Percentiles rank a stretch among this genome's conserved stretches.
Conservation (phyloP, 2,329 filamentous ascomycete genomes). For the Phoma herbarum region DNA sequence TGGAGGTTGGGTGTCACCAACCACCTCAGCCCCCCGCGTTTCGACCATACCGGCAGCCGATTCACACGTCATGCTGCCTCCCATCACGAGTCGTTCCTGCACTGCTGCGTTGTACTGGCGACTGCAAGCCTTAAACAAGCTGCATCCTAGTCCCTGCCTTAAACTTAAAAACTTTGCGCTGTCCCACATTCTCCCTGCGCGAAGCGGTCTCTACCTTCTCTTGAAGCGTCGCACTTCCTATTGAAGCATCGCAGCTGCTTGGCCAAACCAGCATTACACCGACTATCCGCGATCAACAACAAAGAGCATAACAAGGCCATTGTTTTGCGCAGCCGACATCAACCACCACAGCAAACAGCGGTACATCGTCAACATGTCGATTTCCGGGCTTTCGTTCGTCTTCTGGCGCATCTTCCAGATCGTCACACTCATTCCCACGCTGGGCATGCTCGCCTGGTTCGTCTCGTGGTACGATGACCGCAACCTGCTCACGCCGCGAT, state of each 20-base stretch:
- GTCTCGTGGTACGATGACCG: constrained; percentile 66
- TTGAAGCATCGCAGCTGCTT: constrained; percentile 10
- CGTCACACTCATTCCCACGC: constrained; percentile 68
- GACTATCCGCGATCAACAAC: neutral
- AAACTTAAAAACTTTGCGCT: constrained; percentile 12
- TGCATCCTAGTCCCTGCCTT: constrained; percentile 15
- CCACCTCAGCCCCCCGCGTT: constrained; percentile 20
- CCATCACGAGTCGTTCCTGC: constrained; percentile 21
- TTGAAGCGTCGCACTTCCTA: constrained; percentile 7
- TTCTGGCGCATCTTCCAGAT: constrained; percentile 69
- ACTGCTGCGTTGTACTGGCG: constrained; percentile 22
- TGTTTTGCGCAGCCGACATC: constrained; percentile 1
- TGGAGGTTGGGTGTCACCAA: constrained; percentile 16
- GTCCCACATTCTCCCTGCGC: constrained; percentile 12
- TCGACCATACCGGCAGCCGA: constrained; percentile 4
- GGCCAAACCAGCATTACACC: constrained; percentile 2
- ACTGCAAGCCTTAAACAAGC: constrained; percentile 12
- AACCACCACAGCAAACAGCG: constrained; percentile 3
- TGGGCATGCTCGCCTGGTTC: constrained; percentile 70
- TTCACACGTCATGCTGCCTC: constrained; percentile 19
- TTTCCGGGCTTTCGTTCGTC: constrained; percentile 67
- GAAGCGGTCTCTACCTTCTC: constrained; percentile 4
- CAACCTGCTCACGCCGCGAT: constrained; percentile 67
- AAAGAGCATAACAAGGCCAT: constrained; percentile 9
- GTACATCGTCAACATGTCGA: constrained; percentile 51